These are phyloP conservation scores for Albifimbria verrucaria DNA, from an alignment of 2,329 filamentous ascomycete species.

Conservation along the genomic window DNA sequence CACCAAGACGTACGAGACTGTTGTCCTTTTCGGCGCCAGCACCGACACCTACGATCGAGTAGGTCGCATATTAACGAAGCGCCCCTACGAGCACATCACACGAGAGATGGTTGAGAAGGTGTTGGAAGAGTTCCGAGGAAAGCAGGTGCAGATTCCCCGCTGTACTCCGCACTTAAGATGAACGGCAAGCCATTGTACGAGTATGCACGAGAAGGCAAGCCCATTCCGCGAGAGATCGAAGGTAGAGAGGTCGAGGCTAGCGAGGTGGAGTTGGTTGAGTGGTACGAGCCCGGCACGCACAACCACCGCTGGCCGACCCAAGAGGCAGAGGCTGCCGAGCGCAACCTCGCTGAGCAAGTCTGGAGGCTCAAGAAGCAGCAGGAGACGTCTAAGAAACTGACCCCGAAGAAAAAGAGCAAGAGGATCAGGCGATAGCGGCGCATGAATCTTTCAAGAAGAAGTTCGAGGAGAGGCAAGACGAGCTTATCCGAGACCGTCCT, in stretches of 20 bases:
- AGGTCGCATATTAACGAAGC: constrained; percentile 76
- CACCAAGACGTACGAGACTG: constrained; percentile 89
- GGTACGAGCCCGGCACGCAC: constrained; percentile 78
- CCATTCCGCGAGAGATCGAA: constrained; percentile 81
- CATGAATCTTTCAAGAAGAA: constrained; percentile 57
- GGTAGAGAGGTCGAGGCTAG: constrained; percentile 74
- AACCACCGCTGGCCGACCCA: constrained; percentile 74
- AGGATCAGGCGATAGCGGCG: constrained; percentile 51
- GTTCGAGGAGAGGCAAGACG: constrained; percentile 56
- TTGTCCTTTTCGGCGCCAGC: constrained; percentile 84
- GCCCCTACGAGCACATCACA: constrained; percentile 78
- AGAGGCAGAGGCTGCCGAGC: constrained; percentile 73
- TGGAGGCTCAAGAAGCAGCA: constrained; percentile 60
- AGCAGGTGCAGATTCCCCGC: constrained; percentile 86
- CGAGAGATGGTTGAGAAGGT: constrained; percentile 73
- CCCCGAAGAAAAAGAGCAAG: constrained; percentile 53
- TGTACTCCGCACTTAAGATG: constrained; percentile 91
- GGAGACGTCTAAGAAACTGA: constrained; percentile 45
- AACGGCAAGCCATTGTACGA: constrained; percentile 94
- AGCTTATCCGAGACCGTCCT: constrained; percentile 50
- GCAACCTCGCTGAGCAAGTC: constrained; percentile 70
- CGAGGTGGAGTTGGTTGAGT: constrained; percentile 79
- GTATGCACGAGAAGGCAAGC: constrained; percentile 86
- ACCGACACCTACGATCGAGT: constrained; percentile 90
- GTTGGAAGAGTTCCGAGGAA: constrained; percentile 71